These are phyloP conservation scores for Zygosaccharomyces bailii DNA, from an alignment of 805 yeast species.

Conservation along the genomic window DNA sequence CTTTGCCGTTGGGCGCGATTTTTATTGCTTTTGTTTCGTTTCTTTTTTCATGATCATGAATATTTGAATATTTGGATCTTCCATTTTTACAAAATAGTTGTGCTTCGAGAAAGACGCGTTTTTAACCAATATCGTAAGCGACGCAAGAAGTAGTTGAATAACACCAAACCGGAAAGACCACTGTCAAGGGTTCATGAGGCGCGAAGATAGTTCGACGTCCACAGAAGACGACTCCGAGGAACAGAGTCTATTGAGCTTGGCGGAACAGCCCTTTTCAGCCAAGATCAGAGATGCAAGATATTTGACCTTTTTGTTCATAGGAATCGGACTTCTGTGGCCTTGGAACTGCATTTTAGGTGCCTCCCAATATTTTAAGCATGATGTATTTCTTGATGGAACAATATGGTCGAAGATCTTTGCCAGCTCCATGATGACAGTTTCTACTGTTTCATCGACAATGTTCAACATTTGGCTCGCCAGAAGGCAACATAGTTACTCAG, in stretches of 20 bases:
- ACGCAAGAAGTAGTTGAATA: background rate
- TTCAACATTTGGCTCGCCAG: conserved; percentile 62
- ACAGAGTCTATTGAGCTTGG: background rate
- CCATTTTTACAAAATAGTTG: too few relatives aligned
- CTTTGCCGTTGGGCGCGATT: too few relatives aligned
- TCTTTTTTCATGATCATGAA: background rate
- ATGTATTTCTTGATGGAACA: conserved; percentile 48
- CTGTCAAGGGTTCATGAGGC: background rate
- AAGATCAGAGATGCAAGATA: conserved; percentile 38
- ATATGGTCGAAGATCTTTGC: conserved; percentile 57
- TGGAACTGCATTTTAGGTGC: conserved; percentile 93
- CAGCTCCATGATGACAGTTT: conserved; percentile 83
- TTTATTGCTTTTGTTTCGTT: background rate
- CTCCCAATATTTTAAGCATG: conserved; percentile 70
- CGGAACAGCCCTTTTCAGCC: conserved; percentile 14
- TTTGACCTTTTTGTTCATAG: conserved; percentile 60
- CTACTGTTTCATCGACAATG: conserved; percentile 63
- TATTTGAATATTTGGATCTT: too few relatives aligned
- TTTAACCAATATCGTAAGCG: background rate
- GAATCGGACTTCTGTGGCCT: conserved; percentile 88
- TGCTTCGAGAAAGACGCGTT: background rate
- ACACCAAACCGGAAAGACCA: background rate
- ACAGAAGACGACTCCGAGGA: background rate
- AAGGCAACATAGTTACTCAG: conserved; percentile 53
- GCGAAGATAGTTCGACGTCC: background rate